Evolutionary conservation across 2,329 filamentous ascomycete species (phyloP).

Genomic region (Leptoxyphium fumago): DNA sequence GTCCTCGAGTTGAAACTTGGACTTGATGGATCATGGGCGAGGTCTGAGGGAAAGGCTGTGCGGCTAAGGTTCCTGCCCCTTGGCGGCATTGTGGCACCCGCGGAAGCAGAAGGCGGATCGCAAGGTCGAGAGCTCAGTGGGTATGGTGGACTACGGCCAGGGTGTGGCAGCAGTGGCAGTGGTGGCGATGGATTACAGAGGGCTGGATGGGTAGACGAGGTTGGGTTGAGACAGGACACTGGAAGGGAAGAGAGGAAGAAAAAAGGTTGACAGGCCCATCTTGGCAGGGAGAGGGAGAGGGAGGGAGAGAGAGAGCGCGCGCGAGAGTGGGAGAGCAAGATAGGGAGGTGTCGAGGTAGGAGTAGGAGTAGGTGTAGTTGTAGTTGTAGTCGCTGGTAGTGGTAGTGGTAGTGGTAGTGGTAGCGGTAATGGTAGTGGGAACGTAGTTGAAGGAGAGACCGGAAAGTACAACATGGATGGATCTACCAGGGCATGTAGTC

Average conservation of each 20-base stretch:
- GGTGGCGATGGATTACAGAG: neutral
- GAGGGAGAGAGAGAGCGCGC: neutral
- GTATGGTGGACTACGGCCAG: no score
- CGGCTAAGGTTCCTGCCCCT: neutral
- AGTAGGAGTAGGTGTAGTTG: neutral
- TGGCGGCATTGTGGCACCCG: neutral
- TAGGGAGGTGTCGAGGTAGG: neutral
- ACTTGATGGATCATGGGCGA: neutral
- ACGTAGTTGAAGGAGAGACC: neutral
- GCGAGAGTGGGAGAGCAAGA: neutral
- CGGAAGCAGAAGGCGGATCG: no score
- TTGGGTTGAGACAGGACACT: neutral
- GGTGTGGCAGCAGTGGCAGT: no score
- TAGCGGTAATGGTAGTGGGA: neutral
- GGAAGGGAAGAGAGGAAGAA: neutral
- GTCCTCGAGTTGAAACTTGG: neutral
- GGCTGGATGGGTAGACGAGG: neutral
- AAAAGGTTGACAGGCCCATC: neutral
- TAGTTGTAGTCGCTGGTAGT: neutral
- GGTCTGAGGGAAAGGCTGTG: neutral
- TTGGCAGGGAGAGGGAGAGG: neutral
- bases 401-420: neutral
- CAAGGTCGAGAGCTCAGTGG: no score
- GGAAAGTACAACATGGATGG: no score
- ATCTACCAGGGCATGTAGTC: no score